phyloP scores from a whole-genome alignment of 1,284 basidiomycete species.

The Malassezia yamatoensis region DNA sequence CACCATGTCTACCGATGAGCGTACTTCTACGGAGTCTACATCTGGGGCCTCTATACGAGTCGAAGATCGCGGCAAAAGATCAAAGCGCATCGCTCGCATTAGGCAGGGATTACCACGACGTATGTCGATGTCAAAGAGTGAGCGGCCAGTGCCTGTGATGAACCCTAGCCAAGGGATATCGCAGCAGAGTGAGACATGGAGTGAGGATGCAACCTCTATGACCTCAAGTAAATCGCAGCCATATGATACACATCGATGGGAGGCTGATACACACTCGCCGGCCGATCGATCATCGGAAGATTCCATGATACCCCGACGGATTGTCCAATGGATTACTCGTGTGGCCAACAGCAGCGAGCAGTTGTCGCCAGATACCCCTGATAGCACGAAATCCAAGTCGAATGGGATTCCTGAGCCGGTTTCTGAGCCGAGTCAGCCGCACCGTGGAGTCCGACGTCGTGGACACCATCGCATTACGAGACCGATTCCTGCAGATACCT shows the following conservation, averaged over 20 bases:
- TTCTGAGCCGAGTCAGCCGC: background rate
- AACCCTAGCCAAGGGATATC: background rate
- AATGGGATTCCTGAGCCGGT: background rate
- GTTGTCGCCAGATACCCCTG: background rate
- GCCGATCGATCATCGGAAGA: background rate
- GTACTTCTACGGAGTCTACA: no score
- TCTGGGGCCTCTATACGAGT: no score
- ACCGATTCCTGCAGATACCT: background rate
- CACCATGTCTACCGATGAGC: background rate
- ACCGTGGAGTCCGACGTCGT: background rate
- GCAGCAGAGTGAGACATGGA: background rate
- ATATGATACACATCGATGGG: no score
- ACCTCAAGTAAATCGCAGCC: background rate
- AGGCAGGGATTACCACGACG: background rate
- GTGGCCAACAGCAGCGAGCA: conserved; percentile 1
- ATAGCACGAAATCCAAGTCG: background rate
- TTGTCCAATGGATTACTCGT: conserved; percentile 5
- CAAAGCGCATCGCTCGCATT: background rate
- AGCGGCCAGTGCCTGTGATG: background rate
- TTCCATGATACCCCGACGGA: background rate
- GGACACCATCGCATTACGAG: background rate
- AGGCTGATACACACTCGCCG: background rate
- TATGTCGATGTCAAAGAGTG: background rate
- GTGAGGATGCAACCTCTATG: background rate
- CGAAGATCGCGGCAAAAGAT: no score